Percentiles rank a stretch among this genome's conserved stretches.
Evolutionary conservation across 768 basidiomycete species (phyloP).

Genomic region (Kwoniella dejecticola): DNA sequence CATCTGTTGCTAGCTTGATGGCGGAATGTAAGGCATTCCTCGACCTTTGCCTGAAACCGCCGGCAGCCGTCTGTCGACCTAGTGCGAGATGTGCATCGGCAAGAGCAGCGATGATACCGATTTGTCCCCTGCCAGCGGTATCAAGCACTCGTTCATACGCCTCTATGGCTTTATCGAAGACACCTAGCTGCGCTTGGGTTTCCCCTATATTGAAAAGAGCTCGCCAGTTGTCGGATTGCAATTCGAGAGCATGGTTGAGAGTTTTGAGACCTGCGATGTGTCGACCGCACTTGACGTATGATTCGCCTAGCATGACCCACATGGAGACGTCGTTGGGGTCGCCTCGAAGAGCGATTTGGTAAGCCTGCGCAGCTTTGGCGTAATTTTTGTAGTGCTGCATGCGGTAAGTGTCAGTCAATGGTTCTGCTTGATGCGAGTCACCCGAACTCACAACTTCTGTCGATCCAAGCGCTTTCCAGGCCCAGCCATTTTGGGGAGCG

Average conservation of each 20-base stretch:
- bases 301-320: conserved; percentile 92
- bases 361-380: conserved; percentile 72
- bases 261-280: conserved; percentile 88
- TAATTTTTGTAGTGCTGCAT: conserved; percentile 63
- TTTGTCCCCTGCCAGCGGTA: conserved; percentile 63
- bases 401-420: too few relatives aligned
- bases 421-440: too few relatives aligned
- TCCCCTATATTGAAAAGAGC: conserved; percentile 80
- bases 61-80: conserved; percentile 65
- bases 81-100: conserved; percentile 72
- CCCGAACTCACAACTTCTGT: conserved; percentile 74
- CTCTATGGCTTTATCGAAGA: conserved; percentile 72
- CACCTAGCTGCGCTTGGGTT: conserved; percentile 74
- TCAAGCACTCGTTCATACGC: conserved; percentile 65
- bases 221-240: conserved; percentile 79
- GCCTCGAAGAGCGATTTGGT: conserved; percentile 81
- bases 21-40: conserved; percentile 67
- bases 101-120: conserved; percentile 71
- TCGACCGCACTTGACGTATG: conserved; percentile 83
- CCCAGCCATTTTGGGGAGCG: conserved; percentile 82
- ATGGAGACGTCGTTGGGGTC: conserved; percentile 72
- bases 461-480: conserved; percentile 93
- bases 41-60: conserved; percentile 75
- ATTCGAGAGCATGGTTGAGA: conserved; percentile 70
- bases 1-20: conserved; percentile 27